Percentiles rank a stretch among this genome's conserved stretches.
Evolutionary conservation across 176 grass and related monocot species (phyloP).

Genomic region (Hordeum vulgare): DNA sequence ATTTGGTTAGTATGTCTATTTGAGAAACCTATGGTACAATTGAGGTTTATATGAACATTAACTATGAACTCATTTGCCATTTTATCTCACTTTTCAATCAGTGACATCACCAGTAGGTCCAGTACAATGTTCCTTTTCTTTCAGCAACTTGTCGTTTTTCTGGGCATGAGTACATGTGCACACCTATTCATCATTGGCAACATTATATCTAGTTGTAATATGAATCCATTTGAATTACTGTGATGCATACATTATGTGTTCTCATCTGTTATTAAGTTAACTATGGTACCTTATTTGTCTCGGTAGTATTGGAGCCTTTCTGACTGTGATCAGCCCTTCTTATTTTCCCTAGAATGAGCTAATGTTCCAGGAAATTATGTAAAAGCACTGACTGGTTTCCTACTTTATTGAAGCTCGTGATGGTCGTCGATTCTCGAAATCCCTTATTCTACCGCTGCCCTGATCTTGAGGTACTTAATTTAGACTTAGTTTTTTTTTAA

Average conservation of each 20-base stretch:
- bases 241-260: not conserved
- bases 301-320: not conserved
- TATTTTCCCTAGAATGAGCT: not conserved
- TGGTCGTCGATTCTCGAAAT: slow-evolving; percentile 80
- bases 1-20: slow-evolving; percentile 54
- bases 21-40: not conserved
- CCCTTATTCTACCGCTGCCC: slow-evolving; percentile 70
- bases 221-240: not conserved
- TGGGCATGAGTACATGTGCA: not conserved
- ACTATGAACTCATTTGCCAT: not conserved
- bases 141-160: not conserved
- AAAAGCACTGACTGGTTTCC: slow-evolving; percentile 13
- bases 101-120: not conserved
- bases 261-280: not conserved
- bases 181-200: not conserved
- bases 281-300: not conserved
- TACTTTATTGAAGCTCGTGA: slow-evolving; percentile 50
- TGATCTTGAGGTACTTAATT: slow-evolving; percentile 64
- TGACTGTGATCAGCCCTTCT: not conserved
- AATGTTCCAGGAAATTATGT: slow-evolving; percentile 8
- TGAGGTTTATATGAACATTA: slow-evolving; percentile 26
- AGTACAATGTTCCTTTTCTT: not conserved
- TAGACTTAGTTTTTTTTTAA: not conserved
- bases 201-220: not conserved
- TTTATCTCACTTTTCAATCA: not conserved